Base-by-base conservation (phyloP, 1,284 basidiomycete species). In the Trametes polyzona region DNA sequence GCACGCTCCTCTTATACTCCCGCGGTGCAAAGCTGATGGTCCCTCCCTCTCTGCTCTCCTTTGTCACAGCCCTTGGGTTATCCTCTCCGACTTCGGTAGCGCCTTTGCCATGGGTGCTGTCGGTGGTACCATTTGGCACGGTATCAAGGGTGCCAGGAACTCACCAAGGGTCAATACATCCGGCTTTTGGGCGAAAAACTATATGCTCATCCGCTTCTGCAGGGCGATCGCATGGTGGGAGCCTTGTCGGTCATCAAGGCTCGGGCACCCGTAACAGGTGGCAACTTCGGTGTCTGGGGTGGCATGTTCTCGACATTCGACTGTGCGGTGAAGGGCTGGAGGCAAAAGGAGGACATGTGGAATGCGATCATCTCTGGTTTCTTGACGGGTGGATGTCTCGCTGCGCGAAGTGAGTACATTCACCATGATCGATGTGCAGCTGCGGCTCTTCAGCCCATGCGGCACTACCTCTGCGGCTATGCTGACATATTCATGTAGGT, bases 271-370 rank as follows among this genome's bases (percentile, higher is more conserved):
- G 96, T 99, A 26, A 94, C 96, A 19, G 97, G 96, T 51, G 96
- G 96, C 27, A 97, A 98, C 79, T 98, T 98, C 73, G 96, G 96
- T 69, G 89, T 98, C 17, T 98, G 96, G 96, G 96, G 96, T 73
- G 94, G 94, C 65, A 91, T 96, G 86, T 96, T 96, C 73, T 96
- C 93, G 32, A 92, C 94, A 23, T 99, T 96, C 68, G 97, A 99
- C 75, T 99, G 97, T 75, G 94, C 95, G 1, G 92, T 99, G 63
- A 98, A 99, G 76, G 95, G 95, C 10, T 93, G 87, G 79, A 81
- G 97, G 71, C 96, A 99, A 80, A 99, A 99, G 75, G 97, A 99
- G 76, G 97, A 99, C 75, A 93, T 96, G 49, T 99, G 96, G 95
- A 99, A 99, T 73, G 95, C 95, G 39, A 98, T 99, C 70, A 92